Evolutionary conservation across 305 asterid genomes (phyloP), one percentile per base, ranked within the genome.

Genomic region (Rubia tinctorum): DNA sequence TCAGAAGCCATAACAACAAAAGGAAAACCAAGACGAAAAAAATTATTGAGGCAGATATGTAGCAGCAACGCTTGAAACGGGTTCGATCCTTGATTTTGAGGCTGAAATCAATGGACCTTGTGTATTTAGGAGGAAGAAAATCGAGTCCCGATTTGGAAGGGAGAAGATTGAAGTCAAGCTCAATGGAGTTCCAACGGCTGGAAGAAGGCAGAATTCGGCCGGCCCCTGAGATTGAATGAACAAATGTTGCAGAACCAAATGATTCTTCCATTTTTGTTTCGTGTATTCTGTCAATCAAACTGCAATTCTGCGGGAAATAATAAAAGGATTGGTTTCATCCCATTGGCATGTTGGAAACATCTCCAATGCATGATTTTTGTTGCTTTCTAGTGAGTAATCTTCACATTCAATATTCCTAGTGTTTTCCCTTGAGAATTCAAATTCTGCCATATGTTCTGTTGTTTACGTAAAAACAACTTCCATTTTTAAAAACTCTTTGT

Each of bases 141-240:
- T 84, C 85, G 1, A 74, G 55, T 34, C 69, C 47, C 10, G 71
- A 83, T 47, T 64, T 71, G 10, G 79, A 43, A 30, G 86, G 87
- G 61, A 78, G 82, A 73, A 83, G 71, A 74, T 82, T 75, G 77
- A 79, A 84, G 66, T 85, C 88, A n/a, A 84, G 79, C 34, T 80
- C 88, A 55, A 82, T 73, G 2, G 87, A 80, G 77, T 80, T 77
- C 84, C 83, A 77, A n/a, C 78, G 85, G 58, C 73, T 84, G 0
- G 85, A 64, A 42, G 88, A 76, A 69, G 81, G 88, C 62, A 87
- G 84, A 39, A 84, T 80, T 62, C 86, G 82, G 74, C 86, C 84
- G 4, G 84, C 20, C 42, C 43, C 85, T 8, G 83, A 72, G n/a
- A 79, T 66, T 18, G 86, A 61, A 72, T 75, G 84, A 62, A 80